phyloP scores from a whole-genome alignment of 495 filamentous ascomycete species.

The Trichocladium uniseriatum region DNA sequence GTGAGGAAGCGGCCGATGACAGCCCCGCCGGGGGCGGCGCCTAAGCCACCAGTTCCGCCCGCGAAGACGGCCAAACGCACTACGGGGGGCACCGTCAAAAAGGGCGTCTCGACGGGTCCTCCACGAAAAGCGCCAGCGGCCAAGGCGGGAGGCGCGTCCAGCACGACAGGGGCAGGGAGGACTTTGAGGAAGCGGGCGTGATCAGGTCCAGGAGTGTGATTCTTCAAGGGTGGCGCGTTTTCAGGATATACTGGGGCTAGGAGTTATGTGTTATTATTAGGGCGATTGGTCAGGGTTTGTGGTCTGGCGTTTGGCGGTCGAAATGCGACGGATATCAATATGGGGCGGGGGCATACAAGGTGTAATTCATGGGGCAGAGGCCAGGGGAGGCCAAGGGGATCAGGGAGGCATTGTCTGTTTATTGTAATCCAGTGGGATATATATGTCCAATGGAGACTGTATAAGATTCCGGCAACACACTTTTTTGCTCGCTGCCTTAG shows the following conservation, averaged over 20 bases:
- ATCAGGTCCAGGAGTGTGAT: too few species aligned
- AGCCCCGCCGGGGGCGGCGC: conserved; percentile 18
- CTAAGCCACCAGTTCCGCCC: conserved; percentile 16
- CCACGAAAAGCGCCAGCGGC: conserved; percentile 33
- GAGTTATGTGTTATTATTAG: too few species aligned
- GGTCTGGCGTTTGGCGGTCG: too few species aligned
- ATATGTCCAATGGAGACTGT: neutral
- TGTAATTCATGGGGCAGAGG: too few species aligned
- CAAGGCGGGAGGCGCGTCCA: conserved; percentile 20
- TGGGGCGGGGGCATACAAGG: too few species aligned
- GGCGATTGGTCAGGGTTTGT: too few species aligned
- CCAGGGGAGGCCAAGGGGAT: neutral
- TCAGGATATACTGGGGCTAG: neutral
- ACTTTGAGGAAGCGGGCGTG: conserved; percentile 43
- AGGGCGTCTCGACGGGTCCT: conserved; percentile 24
- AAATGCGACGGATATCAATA: too few species aligned
- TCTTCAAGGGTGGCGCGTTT: neutral
- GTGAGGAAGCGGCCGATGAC: conserved; percentile 37
- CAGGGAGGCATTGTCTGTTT: neutral
- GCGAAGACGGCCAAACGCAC: conserved; percentile 27
- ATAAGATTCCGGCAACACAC: neutral
- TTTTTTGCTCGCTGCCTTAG: too few species aligned
- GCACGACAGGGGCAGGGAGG: conserved; percentile 23
- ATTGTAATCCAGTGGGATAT: neutral
- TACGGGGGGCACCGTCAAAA: conserved; percentile 37